Evolutionary conservation across 1,284 basidiomycete genomes (phyloP).

Genomic region (Leucoagaricus sp.): DNA sequence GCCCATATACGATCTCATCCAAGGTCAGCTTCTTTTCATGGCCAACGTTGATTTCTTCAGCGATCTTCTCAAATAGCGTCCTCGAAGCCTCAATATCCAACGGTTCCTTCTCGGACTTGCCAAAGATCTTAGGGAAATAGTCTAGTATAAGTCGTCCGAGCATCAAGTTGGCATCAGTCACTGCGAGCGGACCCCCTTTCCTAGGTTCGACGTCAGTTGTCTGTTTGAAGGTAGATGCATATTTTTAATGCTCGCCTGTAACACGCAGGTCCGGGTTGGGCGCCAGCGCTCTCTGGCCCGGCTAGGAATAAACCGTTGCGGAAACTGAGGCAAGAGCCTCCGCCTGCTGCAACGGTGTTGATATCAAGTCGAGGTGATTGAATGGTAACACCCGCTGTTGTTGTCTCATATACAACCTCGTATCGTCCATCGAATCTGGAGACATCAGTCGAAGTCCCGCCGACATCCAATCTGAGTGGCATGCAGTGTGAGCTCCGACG

Average conservation of each 20-base stretch:
- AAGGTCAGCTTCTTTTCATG: slow-evolving; percentile 60
- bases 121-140: slow-evolving; percentile 89
- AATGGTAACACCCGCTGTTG: slow-evolving; percentile 88
- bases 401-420: slow-evolving; percentile 89
- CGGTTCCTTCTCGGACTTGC: slow-evolving; percentile 81
- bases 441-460: slow-evolving; percentile 91
- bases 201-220: slow-evolving; percentile 34
- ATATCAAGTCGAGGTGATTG: slow-evolving; percentile 88
- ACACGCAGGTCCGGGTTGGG: slow-evolving; percentile 83
- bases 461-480: slow-evolving; percentile 65
- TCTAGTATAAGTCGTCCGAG: slow-evolving; percentile 83
- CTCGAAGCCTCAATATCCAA: slow-evolving; percentile 73
- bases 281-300: slow-evolving; percentile 83
- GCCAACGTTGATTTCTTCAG: slow-evolving; percentile 66
- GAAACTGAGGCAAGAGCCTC: slow-evolving; percentile 82
- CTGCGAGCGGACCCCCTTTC: slow-evolving; percentile 83
- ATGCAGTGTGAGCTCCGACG: neutral
- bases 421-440: slow-evolving; percentile 86
- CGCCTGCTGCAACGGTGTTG: slow-evolving; percentile 88
- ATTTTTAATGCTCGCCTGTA: slow-evolving; percentile 56
- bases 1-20: slow-evolving; percentile 91
- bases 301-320: slow-evolving; percentile 82
- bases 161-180: slow-evolving; percentile 87
- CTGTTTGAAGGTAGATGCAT: neutral
- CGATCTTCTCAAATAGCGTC: slow-evolving; percentile 65